A percentile compares a stretch with the other conserved stretches of the same genome.
phyloP scores from a whole-genome alignment of 805 yeast genomes.

The Lachancea dasiensis region DNA sequence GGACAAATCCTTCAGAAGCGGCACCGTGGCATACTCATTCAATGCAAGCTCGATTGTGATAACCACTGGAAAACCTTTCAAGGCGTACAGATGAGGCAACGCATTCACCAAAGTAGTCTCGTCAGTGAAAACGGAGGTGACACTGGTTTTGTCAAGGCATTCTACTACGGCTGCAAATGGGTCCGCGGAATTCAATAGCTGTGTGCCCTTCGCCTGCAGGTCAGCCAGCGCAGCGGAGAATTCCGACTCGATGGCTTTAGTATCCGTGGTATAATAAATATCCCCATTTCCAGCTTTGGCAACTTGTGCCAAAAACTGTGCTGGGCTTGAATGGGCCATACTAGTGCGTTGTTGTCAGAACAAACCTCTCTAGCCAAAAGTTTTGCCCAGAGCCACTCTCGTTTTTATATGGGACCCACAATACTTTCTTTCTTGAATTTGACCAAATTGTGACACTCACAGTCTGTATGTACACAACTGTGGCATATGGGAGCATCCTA shows the following conservation, averaged over 20 bases:
- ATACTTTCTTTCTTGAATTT: background rate
- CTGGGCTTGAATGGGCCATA: constrained; percentile 4
- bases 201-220: constrained; percentile 13
- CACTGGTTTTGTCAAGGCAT: constrained; percentile 15
- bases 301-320: constrained; percentile 4
- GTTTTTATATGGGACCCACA: background rate
- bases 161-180: constrained; percentile 26
- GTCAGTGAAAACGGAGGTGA: constrained; percentile 46
- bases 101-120: constrained; percentile 50
- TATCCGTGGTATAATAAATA: constrained; percentile 21
- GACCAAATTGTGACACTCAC: background rate
- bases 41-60: constrained; percentile 53
- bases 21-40: constrained; percentile 60
- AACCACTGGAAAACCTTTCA: constrained; percentile 43
- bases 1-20: constrained; percentile 69
- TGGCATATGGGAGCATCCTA: background rate
- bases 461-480: constrained; percentile 4
- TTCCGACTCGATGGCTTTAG: constrained; percentile 15
- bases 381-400: background rate
- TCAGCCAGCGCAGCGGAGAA: constrained; percentile 9
- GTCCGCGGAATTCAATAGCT: constrained; percentile 26
- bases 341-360: background rate
- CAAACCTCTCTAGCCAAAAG: background rate
- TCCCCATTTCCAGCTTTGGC: constrained; percentile 3
- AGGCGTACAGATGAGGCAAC: constrained; percentile 49